Conservation (phyloP, 768 basidiomycete genomes). For the Lactarius hatsudake region DNA sequence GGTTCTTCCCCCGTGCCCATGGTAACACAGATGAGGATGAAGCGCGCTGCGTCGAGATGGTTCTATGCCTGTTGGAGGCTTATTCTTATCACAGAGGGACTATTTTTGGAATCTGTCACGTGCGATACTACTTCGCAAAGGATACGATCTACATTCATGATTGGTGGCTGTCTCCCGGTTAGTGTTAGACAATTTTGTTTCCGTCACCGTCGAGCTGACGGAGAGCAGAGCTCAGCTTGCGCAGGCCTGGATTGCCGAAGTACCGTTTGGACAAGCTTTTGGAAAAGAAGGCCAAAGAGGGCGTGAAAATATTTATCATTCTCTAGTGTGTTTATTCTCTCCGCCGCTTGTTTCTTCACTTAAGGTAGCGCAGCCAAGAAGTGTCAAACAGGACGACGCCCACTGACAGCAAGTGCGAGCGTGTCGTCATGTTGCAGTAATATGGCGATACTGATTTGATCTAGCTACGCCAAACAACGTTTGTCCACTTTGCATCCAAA, state of each 20-base stretch:
- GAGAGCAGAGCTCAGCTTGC: conserved; percentile 69
- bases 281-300: conserved; percentile 89
- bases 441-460: background rate
- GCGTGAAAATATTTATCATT: conserved; percentile 94
- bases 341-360: background rate
- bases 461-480: conserved; percentile 82
- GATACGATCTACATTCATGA: conserved; percentile 93
- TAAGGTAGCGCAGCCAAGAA: conserved; percentile 64
- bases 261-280: conserved; percentile 86
- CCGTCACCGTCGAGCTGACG: conserved; percentile 9
- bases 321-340: conserved; percentile 61
- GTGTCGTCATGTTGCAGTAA: background rate
- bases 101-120: conserved; percentile 98
- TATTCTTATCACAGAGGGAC: conserved; percentile 59
- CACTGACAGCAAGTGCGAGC: conserved; percentile 80
- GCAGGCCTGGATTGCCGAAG: conserved; percentile 78
- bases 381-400: conserved; percentile 95
- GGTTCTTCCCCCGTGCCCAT: too few relatives aligned
- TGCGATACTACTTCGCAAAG: conserved; percentile 84
- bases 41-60: background rate
- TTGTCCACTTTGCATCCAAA: conserved; percentile 81
- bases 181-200: conserved; percentile 9
- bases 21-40: too few relatives aligned
- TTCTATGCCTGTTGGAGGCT: background rate
- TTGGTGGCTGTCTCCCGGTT: conserved; percentile 96